Base-by-base conservation (phyloP, 2,329 filamentous ascomycete genomes). In the Ophiostoma sp. region DNA sequence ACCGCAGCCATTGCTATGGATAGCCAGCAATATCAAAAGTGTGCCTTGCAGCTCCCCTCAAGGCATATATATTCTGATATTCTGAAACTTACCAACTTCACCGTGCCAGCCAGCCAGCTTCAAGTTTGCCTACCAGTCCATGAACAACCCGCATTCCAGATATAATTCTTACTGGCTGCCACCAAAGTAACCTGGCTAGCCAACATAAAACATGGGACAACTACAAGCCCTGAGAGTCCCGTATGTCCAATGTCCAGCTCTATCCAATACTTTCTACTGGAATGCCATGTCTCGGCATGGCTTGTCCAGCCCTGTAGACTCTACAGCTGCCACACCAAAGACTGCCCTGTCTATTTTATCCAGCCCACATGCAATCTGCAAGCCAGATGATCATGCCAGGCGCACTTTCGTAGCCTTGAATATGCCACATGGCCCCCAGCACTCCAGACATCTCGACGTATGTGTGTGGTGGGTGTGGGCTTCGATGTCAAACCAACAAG, bases 381-480 rank as follows among this genome's bases (percentile, higher is more conserved):
- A 33, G 27, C 67, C 20, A 68, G 35, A 39, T 13, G 20, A 60
- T 33, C 31, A 68, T 31, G 52, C 17, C 57, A 31, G 31, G n/a
- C 62, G 33, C 35, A 10, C 27, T 68, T 62, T 39, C n/a, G 67
- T 41, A 36, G 15, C 54, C 13, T 44, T 64, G 39, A 20, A 15
- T 33, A 31, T 41, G 39, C 65, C 70, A 69, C 68, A 57, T 65
- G 35, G 27, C 23, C 41, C 27, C 36, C 52, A 44, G 62, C 33
- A 39, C 11, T 54, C 68, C 67, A 71, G 70, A 67, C 65, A 71
- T 57, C 65, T 65, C 33, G 39, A 67, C 20, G 48, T 27, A 64
- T 64, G 39, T 68, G 62, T 33, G 36, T 27, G 48, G 31, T 33
- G 36, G 44, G 52, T 66, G 20, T n/a, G 48, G 13, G n/a, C 4